Conservation (phyloP, 2,329 filamentous ascomycete species). For the Aspergillus alliaceus region DNA sequence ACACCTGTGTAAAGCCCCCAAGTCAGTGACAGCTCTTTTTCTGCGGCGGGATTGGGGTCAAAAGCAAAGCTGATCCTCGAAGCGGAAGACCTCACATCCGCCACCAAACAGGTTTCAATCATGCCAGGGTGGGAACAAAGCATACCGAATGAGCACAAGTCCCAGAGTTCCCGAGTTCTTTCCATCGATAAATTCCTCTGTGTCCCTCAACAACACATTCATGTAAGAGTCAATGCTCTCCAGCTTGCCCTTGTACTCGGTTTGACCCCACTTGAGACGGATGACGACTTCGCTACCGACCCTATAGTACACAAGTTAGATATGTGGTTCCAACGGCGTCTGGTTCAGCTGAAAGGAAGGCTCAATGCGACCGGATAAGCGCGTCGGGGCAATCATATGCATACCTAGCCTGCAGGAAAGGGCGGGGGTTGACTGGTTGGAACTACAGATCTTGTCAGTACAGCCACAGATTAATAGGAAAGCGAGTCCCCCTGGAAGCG, state of each 20-base stretch:
- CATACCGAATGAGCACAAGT: slow-evolving; percentile 85
- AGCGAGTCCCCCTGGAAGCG: slow-evolving; percentile 31
- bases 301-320: slow-evolving; percentile 43
- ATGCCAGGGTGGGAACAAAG: slow-evolving; percentile 2
- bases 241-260: slow-evolving; percentile 92
- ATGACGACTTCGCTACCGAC: slow-evolving; percentile 90
- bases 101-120: background rate
- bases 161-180: slow-evolving; percentile 83
- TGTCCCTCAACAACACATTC: slow-evolving; percentile 91
- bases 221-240: slow-evolving; percentile 97
- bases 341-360: background rate
- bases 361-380: background rate
- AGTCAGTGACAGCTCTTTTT: background rate
- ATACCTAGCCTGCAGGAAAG: slow-evolving; percentile 90
- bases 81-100: background rate
- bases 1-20: slow-evolving; percentile 58
- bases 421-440: slow-evolving; percentile 93
- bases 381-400: slow-evolving; percentile 34
- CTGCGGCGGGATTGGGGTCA: background rate
- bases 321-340: background rate
- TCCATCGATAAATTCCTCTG: slow-evolving; percentile 88
- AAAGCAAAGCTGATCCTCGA: background rate
- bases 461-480: slow-evolving; percentile 4
- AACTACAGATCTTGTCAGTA: slow-evolving; percentile 55
- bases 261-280: slow-evolving; percentile 96